Base-by-base conservation (phyloP, 345 rosid species). In the Clausena lansium region DNA sequence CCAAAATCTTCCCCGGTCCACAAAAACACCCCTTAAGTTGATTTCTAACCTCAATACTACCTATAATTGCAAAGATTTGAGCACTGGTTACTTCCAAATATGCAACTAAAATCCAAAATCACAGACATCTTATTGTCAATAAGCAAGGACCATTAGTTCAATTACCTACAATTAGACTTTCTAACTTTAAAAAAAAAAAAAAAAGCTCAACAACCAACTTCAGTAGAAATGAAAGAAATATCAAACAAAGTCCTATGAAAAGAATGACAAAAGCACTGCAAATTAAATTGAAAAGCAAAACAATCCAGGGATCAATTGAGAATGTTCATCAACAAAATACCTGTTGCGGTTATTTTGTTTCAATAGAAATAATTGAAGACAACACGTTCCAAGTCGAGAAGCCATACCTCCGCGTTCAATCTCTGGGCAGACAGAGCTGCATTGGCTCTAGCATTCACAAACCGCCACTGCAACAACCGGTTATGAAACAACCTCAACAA, bases 401-500 rank as follows among this genome's bases (percentile, higher is more conserved):
- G 66, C 15, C 85, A 78, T 85, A 96, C 99, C 98, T 96, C 97
- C 14, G 90, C 90, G 77, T 81, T 87, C 74, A 84, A 80, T 69
- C 79, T 89, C 79, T 91, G 98, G 39, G 82, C 79, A 41, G 88
- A 84, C 54, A 89, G 41, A 71, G 92, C 81, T 67, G 83, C 79
- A 79, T 89, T 93, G 66, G 90, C 89, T 81, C 95, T 87, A 67
- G 98, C 99, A 86, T 91, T 94, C 52, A 84, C 87, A 83, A 91
- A 91, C 64, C 94, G 90, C 97, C 94, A 94, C 15, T 96, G 98
- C 86, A 96, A 71, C 85, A 91, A 71, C 70, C 90, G 87, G 83
- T 92, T 96, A 78, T 94, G 87, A 27, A 91, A 82, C 60, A 91
- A 85, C 83, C 93, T 92, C 84, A 91, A 78, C 81, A 81, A 50